These are phyloP conservation scores for Trypanosoma lewisi DNA, from an alignment of 208 protist genomes.

Conservation along the genomic window DNA sequence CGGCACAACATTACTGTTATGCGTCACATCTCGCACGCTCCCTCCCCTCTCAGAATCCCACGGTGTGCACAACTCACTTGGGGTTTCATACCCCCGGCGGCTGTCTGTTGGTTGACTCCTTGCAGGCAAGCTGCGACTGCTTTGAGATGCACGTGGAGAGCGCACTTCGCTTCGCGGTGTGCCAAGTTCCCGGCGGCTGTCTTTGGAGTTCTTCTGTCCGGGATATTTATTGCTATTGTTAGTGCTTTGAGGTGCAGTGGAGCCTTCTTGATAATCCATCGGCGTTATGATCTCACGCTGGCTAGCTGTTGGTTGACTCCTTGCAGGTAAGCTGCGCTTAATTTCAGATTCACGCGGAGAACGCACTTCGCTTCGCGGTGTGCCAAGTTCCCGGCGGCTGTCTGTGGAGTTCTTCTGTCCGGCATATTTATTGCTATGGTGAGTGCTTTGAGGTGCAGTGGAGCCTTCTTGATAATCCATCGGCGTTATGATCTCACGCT, in stretches of 20 bases:
- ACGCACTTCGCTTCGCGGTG: conserved; percentile 2
- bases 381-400: not conserved
- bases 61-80: conserved; percentile 1
- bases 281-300: no score
- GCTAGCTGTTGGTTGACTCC: no score
- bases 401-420: no score
- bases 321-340: not conserved
- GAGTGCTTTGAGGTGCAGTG: no score
- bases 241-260: no score
- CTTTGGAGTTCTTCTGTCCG: no score
- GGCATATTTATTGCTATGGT: no score
- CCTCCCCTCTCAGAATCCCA: not conserved
- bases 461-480: no score
- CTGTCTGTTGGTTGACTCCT: not conserved
- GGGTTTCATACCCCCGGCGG: not conserved
- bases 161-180: conserved; percentile 6
- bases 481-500: no score
- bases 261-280: no score
- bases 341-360: not conserved
- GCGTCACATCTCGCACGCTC: conserved; percentile 9
- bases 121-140: not conserved
- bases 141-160: conserved; percentile 1
- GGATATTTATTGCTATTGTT: no score
- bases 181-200: not conserved
- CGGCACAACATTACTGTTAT: not conserved